phyloP scores from a whole-genome alignment of 1,284 basidiomycete genomes.

The Cronartium ribicola region DNA sequence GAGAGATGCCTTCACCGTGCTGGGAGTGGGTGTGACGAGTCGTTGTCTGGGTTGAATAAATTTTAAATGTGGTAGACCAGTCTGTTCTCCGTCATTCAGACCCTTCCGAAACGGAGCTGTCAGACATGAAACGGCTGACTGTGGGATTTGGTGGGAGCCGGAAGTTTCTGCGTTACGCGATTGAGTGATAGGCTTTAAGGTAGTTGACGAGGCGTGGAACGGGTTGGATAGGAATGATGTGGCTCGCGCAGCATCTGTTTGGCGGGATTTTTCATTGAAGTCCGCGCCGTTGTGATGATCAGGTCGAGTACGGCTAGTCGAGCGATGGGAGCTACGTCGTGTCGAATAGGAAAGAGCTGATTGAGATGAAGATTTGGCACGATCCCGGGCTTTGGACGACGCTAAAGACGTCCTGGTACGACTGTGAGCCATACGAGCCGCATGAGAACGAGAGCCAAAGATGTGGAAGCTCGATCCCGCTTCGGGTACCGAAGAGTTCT shows the following conservation, averaged over 20 bases:
- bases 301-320: background rate
- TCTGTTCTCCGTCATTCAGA: constrained; percentile 34
- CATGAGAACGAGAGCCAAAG: constrained; percentile 26
- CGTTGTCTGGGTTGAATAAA: constrained; percentile 4
- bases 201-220: constrained; percentile 2
- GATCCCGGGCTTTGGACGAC: background rate
- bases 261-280: background rate
- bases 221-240: background rate
- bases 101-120: constrained; percentile 39
- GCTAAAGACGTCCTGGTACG: constrained; percentile 4
- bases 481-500: constrained; percentile 8
- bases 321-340: constrained; percentile 1
- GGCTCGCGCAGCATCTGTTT: background rate
- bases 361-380: background rate
- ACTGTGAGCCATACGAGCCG: background rate
- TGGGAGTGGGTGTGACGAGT: constrained; percentile 4
- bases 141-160: background rate
- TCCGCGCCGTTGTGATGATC: background rate
- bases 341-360: constrained; percentile 1
- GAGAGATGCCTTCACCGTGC: background rate
- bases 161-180: background rate
- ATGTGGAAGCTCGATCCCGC: constrained; percentile 20
- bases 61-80: constrained; percentile 19
- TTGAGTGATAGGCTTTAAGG: background rate
- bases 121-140: constrained; percentile 4